Conservation (phyloP, 331 rosid genomes). For the Dryas integrifolia region DNA sequence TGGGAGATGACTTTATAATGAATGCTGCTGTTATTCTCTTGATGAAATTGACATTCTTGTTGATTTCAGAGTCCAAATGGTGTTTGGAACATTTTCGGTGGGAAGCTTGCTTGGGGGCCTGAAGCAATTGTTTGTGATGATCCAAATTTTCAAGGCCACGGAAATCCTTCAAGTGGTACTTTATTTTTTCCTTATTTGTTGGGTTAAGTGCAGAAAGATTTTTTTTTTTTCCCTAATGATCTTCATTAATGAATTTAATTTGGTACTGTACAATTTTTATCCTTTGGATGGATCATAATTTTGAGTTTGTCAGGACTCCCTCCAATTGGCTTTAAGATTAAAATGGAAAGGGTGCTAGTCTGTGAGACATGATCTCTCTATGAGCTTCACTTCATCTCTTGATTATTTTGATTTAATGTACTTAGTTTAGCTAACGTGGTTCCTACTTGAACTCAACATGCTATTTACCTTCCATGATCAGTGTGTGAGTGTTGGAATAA, state of each 20-base stretch:
- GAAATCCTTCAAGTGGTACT: slow-evolving; percentile 75
- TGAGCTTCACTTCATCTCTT: neutral
- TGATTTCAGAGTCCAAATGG: slow-evolving; percentile 72
- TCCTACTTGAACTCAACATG: neutral
- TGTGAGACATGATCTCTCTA: slow-evolving; percentile 5
- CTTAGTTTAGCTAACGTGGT: neutral
- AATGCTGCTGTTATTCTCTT: neutral
- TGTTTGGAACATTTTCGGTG: slow-evolving; percentile 83
- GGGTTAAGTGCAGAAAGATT: neutral
- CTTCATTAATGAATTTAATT: neutral
- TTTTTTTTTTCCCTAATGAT: neutral
- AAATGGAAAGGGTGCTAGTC: slow-evolving; percentile 1
- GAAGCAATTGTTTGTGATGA: slow-evolving; percentile 84
- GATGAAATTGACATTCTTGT: slow-evolving; percentile 22
- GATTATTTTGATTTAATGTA: neutral
- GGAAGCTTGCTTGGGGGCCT: slow-evolving; percentile 78
- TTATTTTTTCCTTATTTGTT: neutral
- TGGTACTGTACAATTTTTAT: neutral
- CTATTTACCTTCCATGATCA: neutral
- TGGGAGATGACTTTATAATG: neutral
- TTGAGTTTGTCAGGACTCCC: neutral
- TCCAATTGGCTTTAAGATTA: neutral
- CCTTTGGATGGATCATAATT: neutral
- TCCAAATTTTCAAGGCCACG: slow-evolving; percentile 73
- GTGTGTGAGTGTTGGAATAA: neutral